Evolutionary conservation across 768 basidiomycete genomes (phyloP), one percentile per base, ranked within the genome.

Genomic region (Paxillus rubicundulus): DNA sequence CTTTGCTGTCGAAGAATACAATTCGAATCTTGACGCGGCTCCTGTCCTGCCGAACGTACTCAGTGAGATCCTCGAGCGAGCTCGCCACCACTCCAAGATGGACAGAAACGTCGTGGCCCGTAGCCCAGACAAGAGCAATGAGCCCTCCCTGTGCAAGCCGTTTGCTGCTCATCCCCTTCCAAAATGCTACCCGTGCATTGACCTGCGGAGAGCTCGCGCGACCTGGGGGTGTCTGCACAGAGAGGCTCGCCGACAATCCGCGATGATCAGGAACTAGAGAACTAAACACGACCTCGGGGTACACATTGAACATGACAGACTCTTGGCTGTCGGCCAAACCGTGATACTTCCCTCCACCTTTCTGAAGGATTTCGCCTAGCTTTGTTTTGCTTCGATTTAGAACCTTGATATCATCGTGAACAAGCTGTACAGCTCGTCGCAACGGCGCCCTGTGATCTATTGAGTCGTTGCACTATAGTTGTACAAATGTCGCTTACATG

Each of bases 61-160:
- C 74, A 0, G 71, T 71, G 39, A 86, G 61, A 27, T 86, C 82
- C 3, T 56, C 61, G 7, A 62, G 46, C 12, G 70, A 68, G 38
- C 75, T 80, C 2, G 76, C 69, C 9, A 83, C 64, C 10, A 75
- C 71, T 0, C 86, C 87, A 12, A 89, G 77, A 60, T 80, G 75
- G 20, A 83, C 74, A n/a, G 74, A 63, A 6, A 73, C 61, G 3
- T 61, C 54, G 2, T 45, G 43, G 50, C 57, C 58, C 0, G 61
- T 66, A 45, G 74, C 62, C 75, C 80, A 81, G 13, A 86, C 64
- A 6, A 88, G 75, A 6, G 79, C 86, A 14, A 90, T 74, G 16
- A 90, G 78, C 16, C 79, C 80, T 1, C 88, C 86, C 53, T 77
- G 74, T 46, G 79, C 73, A 9, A 89, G 75, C 0, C 84, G 74